Percentiles rank a stretch among this genome's conserved stretches.
phyloP scores from a whole-genome alignment of 176 grass and related monocot genomes.

The Aechmea fasciata region DNA sequence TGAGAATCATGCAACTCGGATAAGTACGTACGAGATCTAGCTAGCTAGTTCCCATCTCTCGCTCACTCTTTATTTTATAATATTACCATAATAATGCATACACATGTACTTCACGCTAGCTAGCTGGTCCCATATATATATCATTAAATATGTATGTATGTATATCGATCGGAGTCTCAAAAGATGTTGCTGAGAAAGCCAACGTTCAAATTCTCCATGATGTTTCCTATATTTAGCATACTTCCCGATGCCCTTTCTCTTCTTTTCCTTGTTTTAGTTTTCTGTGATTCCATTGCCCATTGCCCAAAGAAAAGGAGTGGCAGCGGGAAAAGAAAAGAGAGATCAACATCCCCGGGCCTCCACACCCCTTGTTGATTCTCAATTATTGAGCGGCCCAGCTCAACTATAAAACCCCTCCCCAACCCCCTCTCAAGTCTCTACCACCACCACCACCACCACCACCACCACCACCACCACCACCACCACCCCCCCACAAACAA shows the following conservation, averaged over 20 bases:
- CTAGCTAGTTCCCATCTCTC: background rate
- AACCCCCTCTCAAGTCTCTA: background rate
- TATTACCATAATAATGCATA: slow-evolving; percentile 4
- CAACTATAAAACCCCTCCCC: slow-evolving; percentile 15
- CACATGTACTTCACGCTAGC: background rate
- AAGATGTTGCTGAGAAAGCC: slow-evolving; percentile 10
- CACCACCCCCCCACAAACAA: too few species aligned
- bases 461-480: background rate
- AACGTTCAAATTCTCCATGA: slow-evolving; percentile 5
- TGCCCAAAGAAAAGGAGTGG: background rate
- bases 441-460: background rate
- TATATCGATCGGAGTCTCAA: background rate
- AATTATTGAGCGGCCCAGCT: background rate
- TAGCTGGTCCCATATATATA: background rate
- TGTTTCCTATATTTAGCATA: slow-evolving; percentile 4
- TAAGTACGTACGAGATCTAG: too few species aligned
- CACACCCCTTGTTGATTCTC: background rate
- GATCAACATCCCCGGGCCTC: slow-evolving; percentile 5
- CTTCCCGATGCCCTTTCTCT: background rate
- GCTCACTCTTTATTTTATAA: background rate
- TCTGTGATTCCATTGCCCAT: slow-evolving; percentile 25
- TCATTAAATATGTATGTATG: background rate
- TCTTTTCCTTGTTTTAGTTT: slow-evolving; percentile 19
- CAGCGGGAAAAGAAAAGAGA: slow-evolving; percentile 10
- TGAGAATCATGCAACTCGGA: too few species aligned